A percentile compares a stretch with the other conserved stretches of the same genome.
Evolutionary conservation across 1,284 basidiomycete species (phyloP).

Genomic region (Cystobasidium slooffiae): DNA sequence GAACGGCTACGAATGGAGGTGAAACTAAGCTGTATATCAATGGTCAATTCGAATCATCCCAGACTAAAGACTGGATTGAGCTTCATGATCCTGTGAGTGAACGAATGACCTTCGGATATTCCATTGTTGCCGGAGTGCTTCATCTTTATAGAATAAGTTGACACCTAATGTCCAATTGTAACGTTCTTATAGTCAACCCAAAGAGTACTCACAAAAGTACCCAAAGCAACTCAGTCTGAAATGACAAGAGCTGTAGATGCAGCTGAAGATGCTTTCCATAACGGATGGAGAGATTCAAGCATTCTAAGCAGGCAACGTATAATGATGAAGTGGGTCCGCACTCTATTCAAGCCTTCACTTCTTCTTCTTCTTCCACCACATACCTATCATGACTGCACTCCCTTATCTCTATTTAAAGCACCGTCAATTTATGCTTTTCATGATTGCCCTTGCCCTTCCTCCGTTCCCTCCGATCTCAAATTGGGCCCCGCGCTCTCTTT

Average conservation of each 20-base stretch:
- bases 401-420: no score
- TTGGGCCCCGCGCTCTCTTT: no score
- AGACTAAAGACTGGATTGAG: slow-evolving; percentile 48
- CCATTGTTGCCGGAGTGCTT: neutral
- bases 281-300: slow-evolving; percentile 79
- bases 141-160: no score
- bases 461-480: no score
- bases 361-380: no score
- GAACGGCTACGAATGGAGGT: slow-evolving; percentile 46
- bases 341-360: neutral
- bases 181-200: no score
- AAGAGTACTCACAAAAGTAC: slow-evolving; percentile 82
- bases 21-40: slow-evolving; percentile 49
- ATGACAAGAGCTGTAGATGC: slow-evolving; percentile 84
- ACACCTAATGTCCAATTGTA: no score
- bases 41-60: slow-evolving; percentile 47
- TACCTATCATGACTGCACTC: no score
- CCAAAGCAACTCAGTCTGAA: slow-evolving; percentile 81
- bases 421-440: no score
- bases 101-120: neutral
- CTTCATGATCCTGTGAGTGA: slow-evolving; percentile 49
- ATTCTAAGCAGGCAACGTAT: slow-evolving; percentile 86
- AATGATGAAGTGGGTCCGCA: slow-evolving; percentile 74
- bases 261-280: slow-evolving; percentile 84
- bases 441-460: no score